Base-by-base conservation (phyloP, 768 basidiomycete species). In the Leucocoprinus birnbaumii region DNA sequence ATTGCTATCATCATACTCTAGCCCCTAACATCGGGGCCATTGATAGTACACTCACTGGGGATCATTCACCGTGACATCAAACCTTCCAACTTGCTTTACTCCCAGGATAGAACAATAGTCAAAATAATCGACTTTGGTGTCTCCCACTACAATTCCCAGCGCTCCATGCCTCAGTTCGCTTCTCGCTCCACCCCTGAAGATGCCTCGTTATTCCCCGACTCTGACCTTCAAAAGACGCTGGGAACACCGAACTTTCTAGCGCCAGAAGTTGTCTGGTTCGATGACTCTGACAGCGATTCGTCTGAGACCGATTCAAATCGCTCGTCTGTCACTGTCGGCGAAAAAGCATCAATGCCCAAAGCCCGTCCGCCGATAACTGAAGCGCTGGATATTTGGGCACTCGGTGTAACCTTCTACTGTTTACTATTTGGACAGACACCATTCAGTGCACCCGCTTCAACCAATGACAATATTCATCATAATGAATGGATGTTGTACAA, bases 21-120 rank as follows among this genome's bases (percentile, higher is more conserved):
- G 22, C 42, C 31, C 11, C 31, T 31, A 31, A 18, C 42, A 35
- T 14, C 24, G n/a, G 43, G 13, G 25, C 53, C 16, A 26, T 48
- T 6, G 37, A 21, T 49, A 77, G 74, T 77, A 14, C 73, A 77
- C 51, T 62, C 67, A 45, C 66, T 69, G 54, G 73, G 73, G 58
- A 92, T 95, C 68, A 87, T 90, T 50, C 92, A 94, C 69, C 86
- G 93, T 25, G 93, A 95, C 65, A 82, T 95, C 64, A 94, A 95
- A 67, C 93, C 93, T 8, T 87, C 91, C 71, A 94, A 94, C 66
- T 79, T 95, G 26, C 72, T 94, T 14, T 86, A 94, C 62, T 68
- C 70, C 6, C 61, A 58, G 42, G 67, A 75, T 57, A 71, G 73
- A 35, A 65, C 66, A 26, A 85, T 88, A 61, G 80, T 95, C 60